Base-by-base conservation (phyloP, 75 land plant species). In the Cunninghamia lanceolata region DNA sequence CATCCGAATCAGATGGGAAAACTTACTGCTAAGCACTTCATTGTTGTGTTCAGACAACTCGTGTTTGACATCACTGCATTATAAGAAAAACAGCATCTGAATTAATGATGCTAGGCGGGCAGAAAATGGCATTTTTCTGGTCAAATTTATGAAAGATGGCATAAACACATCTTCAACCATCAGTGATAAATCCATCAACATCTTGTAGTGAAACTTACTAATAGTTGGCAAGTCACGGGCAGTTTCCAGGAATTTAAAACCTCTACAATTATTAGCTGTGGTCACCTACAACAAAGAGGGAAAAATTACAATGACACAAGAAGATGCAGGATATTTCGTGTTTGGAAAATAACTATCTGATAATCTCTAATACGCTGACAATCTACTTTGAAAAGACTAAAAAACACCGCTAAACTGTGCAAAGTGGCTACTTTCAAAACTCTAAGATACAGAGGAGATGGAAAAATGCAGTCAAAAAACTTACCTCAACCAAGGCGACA, bases 11-110 rank as follows among this genome's bases (percentile, higher is more conserved):
- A 80, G 14, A 42, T 28, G 15, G 19, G 53, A 32, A 88, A 15
- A 83, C 92, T 90, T 70, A 95, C 96, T 76, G 95, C 91, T 84
- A 95, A 92, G 86, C 96, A 94, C 85, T 93, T 91, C 96, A 95
- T 94, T 88, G 91, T 92, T 52, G 93, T 91, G 91, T 52, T 91
- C 78, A 95, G 79, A 88, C 94, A 90, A 79, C 88, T 84, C 36
- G 86, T 86, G 78, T 84, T 89, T 71, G 96, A 94, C 83, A 89
- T 91, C 89, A 94, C 96, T 95, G 95, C 86, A 84, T 85, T 38
- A 66, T 4, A 63, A 38, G 16, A 50, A 82, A 50, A 80, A 21
- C 52, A 19, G 38, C 75, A n/a, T 21, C 83, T 39, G 8, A 28
- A 32, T n/a, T 82, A 28, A 82, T 46, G 52, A 30, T 82, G 35